Evolutionary conservation across 495 filamentous ascomycete species (phyloP), one percentile per base, ranked within the genome.

Genomic region (Lophiostoma macrostomum): DNA sequence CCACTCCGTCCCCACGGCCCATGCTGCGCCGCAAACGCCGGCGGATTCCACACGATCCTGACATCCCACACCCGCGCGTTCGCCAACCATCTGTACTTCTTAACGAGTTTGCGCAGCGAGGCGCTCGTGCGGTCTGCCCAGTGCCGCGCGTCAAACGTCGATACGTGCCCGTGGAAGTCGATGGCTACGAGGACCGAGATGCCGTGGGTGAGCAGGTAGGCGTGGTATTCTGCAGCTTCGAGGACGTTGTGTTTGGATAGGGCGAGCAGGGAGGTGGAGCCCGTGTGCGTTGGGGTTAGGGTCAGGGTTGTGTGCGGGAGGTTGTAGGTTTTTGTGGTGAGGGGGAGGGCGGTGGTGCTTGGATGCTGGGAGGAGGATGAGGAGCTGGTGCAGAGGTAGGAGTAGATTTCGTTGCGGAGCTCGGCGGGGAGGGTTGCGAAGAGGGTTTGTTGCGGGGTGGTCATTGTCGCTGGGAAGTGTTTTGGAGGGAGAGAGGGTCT

Each of bases 351-450:
- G 50, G 24, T 11, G 27, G 38, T 45, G 24, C 14, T 22, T 30
- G 38, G 24, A 14, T 45, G 18, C 35, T 12, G 10, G 27, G 14
- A 22, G 2, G 30, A 25, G 6, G 24, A 23, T 11, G 49, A 3
- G 8, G 39, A 5, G 23, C 22, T 1, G 16, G 16, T 20, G 34
- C 32, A 40, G 19, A 29, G 11, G 30, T 55, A 18, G 2, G 35
- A 12, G 44, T 49, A 50, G 34, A 56, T 35, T 19, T 40, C 35
- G 44, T 56, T 48, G 28, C 45, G 44, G 35, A 56, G 38, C 23
- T 56, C 53, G 10, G 53, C 23, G 2, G 53, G 44, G 35, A 56
- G 25, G 32, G 1, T 36, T 1, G 36, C 24, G 43, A 56, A 22
- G 44, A 54, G 50, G 5, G 29, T 31, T 14, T 12, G 31, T n/a